Percentiles rank a stretch among this genome's conserved stretches.
phyloP scores from a whole-genome alignment of 2,329 filamentous ascomycete species.

The Arthrinium puccinioides region DNA sequence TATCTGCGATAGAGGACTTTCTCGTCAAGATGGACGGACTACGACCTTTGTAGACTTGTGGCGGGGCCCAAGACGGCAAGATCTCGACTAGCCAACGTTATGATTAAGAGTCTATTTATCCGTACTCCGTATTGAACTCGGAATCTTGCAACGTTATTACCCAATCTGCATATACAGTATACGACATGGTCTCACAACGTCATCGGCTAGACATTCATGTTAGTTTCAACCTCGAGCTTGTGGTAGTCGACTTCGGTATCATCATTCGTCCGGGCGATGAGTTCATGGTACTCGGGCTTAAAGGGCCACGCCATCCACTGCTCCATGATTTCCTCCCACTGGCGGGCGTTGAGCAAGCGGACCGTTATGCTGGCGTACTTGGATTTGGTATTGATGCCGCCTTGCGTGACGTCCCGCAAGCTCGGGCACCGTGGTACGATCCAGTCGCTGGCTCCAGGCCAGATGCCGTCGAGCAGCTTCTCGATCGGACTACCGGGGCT shows the following conservation, averaged over 20 bases:
- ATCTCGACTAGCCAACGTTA: too few species aligned
- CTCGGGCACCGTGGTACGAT: conserved; percentile 41
- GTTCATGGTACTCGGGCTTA: conserved; percentile 37
- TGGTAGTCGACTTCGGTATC: conserved; percentile 5
- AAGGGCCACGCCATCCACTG: conserved; percentile 63
- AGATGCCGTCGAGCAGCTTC: conserved; percentile 43
- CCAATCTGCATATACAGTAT: too few species aligned
- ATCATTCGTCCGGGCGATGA: conserved; percentile 32
- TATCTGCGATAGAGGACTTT: too few species aligned
- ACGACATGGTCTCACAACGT: too few species aligned
- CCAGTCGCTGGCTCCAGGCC: conserved; percentile 51
- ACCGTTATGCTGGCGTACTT: conserved; percentile 35
- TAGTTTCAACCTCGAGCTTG: background rate
- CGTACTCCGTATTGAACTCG: too few species aligned
- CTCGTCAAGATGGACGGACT: too few species aligned
- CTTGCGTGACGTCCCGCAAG: conserved; percentile 36
- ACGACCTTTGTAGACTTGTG: too few species aligned
- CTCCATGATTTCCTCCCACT: conserved; percentile 51
- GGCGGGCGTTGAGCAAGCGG: conserved; percentile 41
- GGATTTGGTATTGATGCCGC: conserved; percentile 32
- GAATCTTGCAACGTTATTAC: too few species aligned
- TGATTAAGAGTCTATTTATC: too few species aligned
- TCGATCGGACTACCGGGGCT: conserved; percentile 27
- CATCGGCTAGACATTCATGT: too few species aligned
- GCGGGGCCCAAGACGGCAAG: too few species aligned